Conservation (phyloP, 148 eudicot species). For the Chenopodium quinoa region DNA sequence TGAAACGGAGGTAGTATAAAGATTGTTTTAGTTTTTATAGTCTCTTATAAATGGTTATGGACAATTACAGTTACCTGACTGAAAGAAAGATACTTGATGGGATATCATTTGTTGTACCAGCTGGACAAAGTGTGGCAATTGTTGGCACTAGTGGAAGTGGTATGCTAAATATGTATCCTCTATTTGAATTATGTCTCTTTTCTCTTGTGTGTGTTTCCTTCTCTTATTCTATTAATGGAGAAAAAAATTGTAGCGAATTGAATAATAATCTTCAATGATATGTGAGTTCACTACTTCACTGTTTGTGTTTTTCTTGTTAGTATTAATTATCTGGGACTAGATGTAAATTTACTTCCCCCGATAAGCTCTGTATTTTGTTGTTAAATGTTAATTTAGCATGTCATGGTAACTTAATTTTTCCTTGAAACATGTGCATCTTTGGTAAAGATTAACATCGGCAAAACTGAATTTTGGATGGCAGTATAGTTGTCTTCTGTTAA, state of each 20-base stretch:
- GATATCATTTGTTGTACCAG: slow-evolving; percentile 82
- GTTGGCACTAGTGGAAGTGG: slow-evolving; percentile 99
- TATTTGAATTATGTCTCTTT: background rate
- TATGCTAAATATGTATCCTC: slow-evolving; percentile 35
- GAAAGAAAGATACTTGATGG: slow-evolving; percentile 97
- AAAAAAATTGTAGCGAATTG: background rate
- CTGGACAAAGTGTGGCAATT: slow-evolving; percentile 93
- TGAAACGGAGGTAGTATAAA: background rate
- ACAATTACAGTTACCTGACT: slow-evolving; percentile 59
- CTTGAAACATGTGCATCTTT: background rate
- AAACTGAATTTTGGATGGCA: background rate
- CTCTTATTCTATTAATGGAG: background rate
- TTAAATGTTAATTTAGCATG: background rate
- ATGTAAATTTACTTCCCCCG: background rate
- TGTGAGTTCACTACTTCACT: background rate
- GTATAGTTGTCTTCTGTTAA: background rate
- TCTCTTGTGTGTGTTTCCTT: background rate
- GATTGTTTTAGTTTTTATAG: background rate
- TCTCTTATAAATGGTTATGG: slow-evolving; percentile 20
- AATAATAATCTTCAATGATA: background rate
- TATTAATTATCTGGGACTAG: background rate
- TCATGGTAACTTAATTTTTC: background rate
- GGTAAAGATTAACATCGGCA: background rate
- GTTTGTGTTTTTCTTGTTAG: background rate
- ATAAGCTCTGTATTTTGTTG: no score